phyloP scores from a whole-genome alignment of 2,329 filamentous ascomycete genomes.

The Dothideomycetidae sp. region DNA sequence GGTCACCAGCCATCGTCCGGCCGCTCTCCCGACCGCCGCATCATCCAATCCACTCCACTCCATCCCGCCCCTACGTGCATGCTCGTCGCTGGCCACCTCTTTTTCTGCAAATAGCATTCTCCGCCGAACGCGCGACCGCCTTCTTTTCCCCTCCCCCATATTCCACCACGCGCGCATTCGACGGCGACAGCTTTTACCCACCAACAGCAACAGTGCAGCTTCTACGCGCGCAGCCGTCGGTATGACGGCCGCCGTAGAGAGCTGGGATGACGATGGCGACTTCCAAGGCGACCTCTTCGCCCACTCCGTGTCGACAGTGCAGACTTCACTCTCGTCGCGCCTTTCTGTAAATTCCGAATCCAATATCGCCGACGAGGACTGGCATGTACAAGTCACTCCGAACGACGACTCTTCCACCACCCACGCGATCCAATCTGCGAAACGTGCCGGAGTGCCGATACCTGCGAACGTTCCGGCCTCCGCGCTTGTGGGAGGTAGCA shows the following conservation, averaged over 20 bases:
- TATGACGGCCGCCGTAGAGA: conserved; percentile 55
- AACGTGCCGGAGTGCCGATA: conserved; percentile 80
- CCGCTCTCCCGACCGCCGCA: too few relatives aligned
- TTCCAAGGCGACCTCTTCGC: conserved; percentile 54
- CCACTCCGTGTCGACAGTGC: conserved; percentile 55
- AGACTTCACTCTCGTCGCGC: conserved; percentile 64
- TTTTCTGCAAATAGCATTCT: not conserved
- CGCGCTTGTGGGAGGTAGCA: conserved; percentile 80
- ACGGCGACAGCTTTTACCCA: not conserved
- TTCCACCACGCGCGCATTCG: not conserved
- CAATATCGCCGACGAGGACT: conserved; percentile 65
- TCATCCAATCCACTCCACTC: too few relatives aligned
- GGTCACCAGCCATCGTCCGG: not conserved
- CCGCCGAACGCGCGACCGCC: not conserved
- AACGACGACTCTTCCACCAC: conserved; percentile 73
- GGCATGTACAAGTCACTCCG: conserved; percentile 69
- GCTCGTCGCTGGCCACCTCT: not conserved
- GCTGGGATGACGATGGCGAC: conserved; percentile 43
- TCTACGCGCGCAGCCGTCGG: conserved; percentile 16
- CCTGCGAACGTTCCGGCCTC: conserved; percentile 77
- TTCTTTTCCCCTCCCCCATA: conserved; percentile 3
- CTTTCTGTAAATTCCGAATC: conserved; percentile 71
- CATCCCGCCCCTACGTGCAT: not conserved
- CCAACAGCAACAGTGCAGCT: conserved; percentile 11
- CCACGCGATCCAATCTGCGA: conserved; percentile 76